These are phyloP conservation scores for Hyphodiscus sp. DNA, from an alignment of 2,329 filamentous ascomycete genomes.

Conservation along the genomic window DNA sequence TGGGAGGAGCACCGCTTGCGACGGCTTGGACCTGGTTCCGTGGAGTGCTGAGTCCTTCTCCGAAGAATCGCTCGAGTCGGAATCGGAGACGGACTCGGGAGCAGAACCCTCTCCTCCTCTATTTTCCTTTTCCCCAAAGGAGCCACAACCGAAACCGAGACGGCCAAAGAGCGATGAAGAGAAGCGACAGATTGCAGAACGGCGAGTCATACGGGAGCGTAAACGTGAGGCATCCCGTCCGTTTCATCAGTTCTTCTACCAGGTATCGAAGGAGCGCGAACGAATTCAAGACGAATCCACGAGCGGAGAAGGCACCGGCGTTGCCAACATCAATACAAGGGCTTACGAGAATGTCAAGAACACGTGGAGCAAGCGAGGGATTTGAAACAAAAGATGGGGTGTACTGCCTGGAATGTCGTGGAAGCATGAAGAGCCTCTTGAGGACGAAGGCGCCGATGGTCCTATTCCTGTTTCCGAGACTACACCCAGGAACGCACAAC, in stretches of 20 bases:
- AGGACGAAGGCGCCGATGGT: too few species aligned
- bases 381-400: constrained; percentile 28
- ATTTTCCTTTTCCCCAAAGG: too few species aligned
- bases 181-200: constrained; percentile 12
- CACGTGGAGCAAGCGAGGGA: constrained; percentile 23
- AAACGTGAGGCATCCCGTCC: constrained; percentile 25
- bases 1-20: too few species aligned
- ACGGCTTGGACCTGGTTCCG: too few species aligned
- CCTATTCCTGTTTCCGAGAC: too few species aligned
- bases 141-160: constrained; percentile 11
- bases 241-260: constrained; percentile 26
- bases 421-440: constrained; percentile 26
- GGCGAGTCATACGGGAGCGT: constrained; percentile 14
- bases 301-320: constrained; percentile 12
- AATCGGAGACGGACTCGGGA: too few species aligned
- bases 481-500: too few species aligned
- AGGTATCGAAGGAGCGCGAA: constrained; percentile 24
- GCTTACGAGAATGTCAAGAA: constrained; percentile 28
- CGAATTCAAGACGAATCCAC: constrained; percentile 24
- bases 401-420: constrained; percentile 27
- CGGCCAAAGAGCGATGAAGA: constrained; percentile 15
- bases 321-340: constrained; percentile 25
- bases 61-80: too few species aligned
- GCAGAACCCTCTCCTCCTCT: too few species aligned
- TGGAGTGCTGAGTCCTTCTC: too few species aligned